Evolutionary conservation across 129 eudicot genomes (phyloP).

Genomic region (Centella asiatica): DNA sequence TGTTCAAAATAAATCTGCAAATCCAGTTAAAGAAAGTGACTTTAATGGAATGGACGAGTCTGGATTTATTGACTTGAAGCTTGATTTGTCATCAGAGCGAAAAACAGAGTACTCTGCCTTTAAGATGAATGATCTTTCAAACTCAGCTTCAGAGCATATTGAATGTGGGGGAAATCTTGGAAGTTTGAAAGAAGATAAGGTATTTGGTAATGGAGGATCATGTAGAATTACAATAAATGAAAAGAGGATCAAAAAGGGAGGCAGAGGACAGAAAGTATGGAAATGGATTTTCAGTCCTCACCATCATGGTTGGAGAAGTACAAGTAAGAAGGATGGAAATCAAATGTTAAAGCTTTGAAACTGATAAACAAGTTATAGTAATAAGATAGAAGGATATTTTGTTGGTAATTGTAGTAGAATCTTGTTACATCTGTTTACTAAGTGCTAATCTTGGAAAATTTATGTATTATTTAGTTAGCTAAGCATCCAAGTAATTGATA

Average conservation of each 20-base stretch:
- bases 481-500: neutral
- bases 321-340: conserved; percentile 43
- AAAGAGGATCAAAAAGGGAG: conserved; percentile 48
- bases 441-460: neutral
- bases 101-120: conserved; percentile 38
- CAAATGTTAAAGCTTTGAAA: conserved; percentile 30
- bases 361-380: conserved; percentile 10
- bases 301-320: conserved; percentile 31
- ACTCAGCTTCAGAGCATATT: conserved; percentile 14
- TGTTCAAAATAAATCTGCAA: conserved; percentile 20
- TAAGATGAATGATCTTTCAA: conserved; percentile 29
- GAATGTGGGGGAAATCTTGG: conserved; percentile 4
- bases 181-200: conserved; percentile 13
- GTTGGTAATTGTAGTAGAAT: neutral
- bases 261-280: conserved; percentile 69
- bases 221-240: conserved; percentile 62
- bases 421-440: neutral
- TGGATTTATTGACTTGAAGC: conserved; percentile 67
- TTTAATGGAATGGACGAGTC: conserved; percentile 56
- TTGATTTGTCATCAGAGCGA: conserved; percentile 43
- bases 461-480: neutral
- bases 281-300: conserved; percentile 72
- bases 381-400: neutral
- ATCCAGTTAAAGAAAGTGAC: conserved; percentile 44
- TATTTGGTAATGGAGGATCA: conserved; percentile 36